These are phyloP conservation scores for Lactifluus piperatus DNA, from an alignment of 768 basidiomycete genomes.

Conservation along the genomic window DNA sequence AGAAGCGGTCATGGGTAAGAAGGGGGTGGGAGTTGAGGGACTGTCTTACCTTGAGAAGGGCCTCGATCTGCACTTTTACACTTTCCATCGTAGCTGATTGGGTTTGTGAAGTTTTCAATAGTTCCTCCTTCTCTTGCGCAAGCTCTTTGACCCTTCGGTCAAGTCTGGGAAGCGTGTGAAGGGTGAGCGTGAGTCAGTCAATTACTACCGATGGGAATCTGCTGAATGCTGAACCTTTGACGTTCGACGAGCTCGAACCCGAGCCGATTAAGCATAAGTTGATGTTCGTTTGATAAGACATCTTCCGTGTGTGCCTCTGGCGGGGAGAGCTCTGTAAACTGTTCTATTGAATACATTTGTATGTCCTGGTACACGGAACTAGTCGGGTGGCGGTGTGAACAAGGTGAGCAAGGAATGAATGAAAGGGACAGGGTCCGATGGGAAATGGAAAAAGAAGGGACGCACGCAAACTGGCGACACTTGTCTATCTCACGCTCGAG, in stretches of 20 bases:
- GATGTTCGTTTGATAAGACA: constrained; percentile 61
- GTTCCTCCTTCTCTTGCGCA: constrained; percentile 59
- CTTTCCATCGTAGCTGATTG: constrained; percentile 65
- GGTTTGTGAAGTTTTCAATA: constrained; percentile 72
- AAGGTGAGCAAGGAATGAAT: not conserved
- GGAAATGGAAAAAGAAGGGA: constrained; percentile 20
- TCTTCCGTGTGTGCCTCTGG: constrained; percentile 53
- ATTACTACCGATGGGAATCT: constrained; percentile 15
- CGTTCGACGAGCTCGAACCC: constrained; percentile 84
- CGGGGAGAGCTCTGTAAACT: constrained; percentile 64
- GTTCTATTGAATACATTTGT: constrained; percentile 58
- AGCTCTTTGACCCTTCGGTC: constrained; percentile 66
- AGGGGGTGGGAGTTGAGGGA: not conserved
- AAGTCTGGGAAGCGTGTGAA: constrained; percentile 37
- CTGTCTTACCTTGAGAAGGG: constrained; percentile 54
- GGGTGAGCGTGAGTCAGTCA: not conserved
- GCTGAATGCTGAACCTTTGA: constrained; percentile 60
- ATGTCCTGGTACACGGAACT: constrained; percentile 89
- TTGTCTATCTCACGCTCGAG: constrained; percentile 89
- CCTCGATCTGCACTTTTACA: constrained; percentile 71
- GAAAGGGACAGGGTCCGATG: no score
- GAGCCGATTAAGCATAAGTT: constrained; percentile 80
- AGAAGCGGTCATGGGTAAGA: constrained; percentile 1
- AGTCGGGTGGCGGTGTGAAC: not conserved
- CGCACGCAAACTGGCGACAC: constrained; percentile 86